A percentile compares a stretch with the other conserved stretches of the same genome.
Conservation (phyloP, 2,329 filamentous ascomycete genomes). For the Hirsutella minnesotensis region DNA sequence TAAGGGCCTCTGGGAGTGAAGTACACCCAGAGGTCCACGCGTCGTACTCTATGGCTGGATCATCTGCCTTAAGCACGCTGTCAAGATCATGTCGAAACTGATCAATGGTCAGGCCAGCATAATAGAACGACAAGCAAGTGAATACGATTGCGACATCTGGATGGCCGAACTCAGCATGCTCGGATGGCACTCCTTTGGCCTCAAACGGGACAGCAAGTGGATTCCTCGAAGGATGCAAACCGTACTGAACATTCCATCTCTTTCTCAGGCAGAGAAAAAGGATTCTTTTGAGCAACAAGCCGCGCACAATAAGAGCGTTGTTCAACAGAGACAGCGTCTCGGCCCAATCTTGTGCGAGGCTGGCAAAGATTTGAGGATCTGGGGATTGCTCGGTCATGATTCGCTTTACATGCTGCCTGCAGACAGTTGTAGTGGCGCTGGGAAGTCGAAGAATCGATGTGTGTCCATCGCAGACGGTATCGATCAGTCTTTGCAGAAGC, state of each 20-base stretch:
- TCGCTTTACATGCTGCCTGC: background rate
- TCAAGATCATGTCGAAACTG: constrained; percentile 27
- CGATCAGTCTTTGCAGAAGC: constrained; percentile 25
- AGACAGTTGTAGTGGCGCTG: background rate
- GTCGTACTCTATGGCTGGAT: constrained; percentile 45
- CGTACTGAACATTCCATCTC: constrained; percentile 56
- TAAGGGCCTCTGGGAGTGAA: constrained; percentile 30
- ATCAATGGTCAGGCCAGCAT: constrained; percentile 34
- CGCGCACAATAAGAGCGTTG: constrained; percentile 44
- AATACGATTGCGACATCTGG: constrained; percentile 54
- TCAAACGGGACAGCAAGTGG: constrained; percentile 1
- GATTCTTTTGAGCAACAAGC: constrained; percentile 48
- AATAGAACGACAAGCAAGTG: constrained; percentile 58
- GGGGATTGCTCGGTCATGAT: background rate
- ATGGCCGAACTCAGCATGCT: constrained; percentile 26
- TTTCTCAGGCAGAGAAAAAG: constrained; percentile 48
- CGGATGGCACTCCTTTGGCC: constrained; percentile 1
- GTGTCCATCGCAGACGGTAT: constrained; percentile 25
- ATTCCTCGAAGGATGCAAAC: constrained; percentile 36
- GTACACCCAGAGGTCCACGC: constrained; percentile 28
- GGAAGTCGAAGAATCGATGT: constrained; percentile 7
- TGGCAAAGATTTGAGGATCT: background rate
- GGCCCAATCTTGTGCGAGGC: background rate
- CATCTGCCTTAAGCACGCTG: constrained; percentile 37
- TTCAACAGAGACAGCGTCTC: background rate